These are phyloP conservation scores for Rhodotorula babjevae DNA, from an alignment of 768 basidiomycete species.

Conservation along the genomic window DNA sequence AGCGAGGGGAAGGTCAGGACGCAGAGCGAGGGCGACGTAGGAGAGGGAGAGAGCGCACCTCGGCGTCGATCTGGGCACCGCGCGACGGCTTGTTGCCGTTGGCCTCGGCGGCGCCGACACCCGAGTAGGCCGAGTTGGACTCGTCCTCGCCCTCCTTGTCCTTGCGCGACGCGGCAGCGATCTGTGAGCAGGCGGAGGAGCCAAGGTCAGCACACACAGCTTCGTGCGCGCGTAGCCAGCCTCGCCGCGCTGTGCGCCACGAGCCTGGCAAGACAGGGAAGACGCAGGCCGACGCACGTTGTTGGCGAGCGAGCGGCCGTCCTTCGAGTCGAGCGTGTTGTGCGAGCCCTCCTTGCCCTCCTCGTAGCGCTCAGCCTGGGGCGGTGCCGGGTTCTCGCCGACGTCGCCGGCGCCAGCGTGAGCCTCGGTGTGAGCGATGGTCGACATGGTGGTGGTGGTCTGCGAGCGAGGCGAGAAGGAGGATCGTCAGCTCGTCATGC, in stretches of 20 bases:
- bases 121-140: background rate
- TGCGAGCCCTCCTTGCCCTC: slow-evolving; percentile 34
- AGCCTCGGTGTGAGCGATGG: slow-evolving; percentile 24
- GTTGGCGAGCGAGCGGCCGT: slow-evolving; percentile 22
- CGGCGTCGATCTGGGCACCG: slow-evolving; percentile 31
- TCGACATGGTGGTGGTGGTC: slow-evolving; percentile 8
- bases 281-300: background rate
- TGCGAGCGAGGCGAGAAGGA: background rate
- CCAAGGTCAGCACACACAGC: background rate
- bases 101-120: slow-evolving; percentile 18
- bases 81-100: slow-evolving; percentile 32
- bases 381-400: slow-evolving; percentile 26
- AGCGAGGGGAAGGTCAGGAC: background rate
- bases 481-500: background rate
- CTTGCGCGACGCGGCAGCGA: slow-evolving; percentile 24
- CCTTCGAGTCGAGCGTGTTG: slow-evolving; percentile 23
- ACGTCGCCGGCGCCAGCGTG: slow-evolving; percentile 35
- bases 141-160: slow-evolving; percentile 17
- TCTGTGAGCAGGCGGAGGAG: background rate
- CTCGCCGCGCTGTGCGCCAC: too few relatives aligned
- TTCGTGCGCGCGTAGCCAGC: too few relatives aligned
- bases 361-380: slow-evolving; percentile 12
- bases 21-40: rapidly evolving
- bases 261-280: too few relatives aligned
- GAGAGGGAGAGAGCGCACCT: slow-evolving; percentile 6